These are phyloP conservation scores for Arthrobotrys entomopaga DNA, from an alignment of 2,329 filamentous ascomycete genomes.

Conservation along the genomic window DNA sequence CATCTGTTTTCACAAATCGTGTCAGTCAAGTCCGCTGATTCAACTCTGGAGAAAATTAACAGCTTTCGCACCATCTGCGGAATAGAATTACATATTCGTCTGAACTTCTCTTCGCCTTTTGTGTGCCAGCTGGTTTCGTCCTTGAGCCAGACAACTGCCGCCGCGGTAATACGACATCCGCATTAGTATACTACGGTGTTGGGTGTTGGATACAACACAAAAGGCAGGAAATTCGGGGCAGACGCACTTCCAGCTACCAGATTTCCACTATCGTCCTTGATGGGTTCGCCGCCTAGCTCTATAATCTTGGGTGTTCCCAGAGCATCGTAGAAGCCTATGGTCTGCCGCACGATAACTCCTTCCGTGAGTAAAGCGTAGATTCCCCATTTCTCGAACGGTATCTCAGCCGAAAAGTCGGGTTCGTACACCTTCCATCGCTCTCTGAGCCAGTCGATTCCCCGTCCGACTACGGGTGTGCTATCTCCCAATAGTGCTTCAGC, in stretches of 20 bases:
- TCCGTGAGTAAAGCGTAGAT: constrained; percentile 48
- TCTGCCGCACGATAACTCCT: constrained; percentile 46
- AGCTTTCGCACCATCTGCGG: constrained; percentile 45
- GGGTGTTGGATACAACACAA: constrained; percentile 53
- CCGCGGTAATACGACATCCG: not conserved
- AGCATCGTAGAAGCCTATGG: constrained; percentile 46
- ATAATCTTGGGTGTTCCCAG: constrained; percentile 41
- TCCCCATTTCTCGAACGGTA: constrained; percentile 54
- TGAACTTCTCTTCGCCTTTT: constrained; percentile 50
- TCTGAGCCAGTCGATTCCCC: constrained; percentile 51
- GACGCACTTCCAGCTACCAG: constrained; percentile 52
- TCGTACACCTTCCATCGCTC: constrained; percentile 54
- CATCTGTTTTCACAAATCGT: constrained; percentile 28
- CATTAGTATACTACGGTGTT: constrained; percentile 18
- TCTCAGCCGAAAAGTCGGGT: constrained; percentile 51
- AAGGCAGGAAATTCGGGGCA: not conserved
- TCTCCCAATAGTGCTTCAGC: constrained; percentile 46
- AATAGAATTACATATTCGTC: constrained; percentile 49
- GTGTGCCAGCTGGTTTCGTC: constrained; percentile 52
- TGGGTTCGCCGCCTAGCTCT: constrained; percentile 50
- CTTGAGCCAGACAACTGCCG: constrained; percentile 52
- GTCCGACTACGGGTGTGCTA: constrained; percentile 47
- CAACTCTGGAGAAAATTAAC: not conserved
- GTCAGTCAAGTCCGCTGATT: not conserved
- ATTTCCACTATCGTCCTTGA: constrained; percentile 43